Conservation (phyloP, 2,329 filamentous ascomycete genomes). For the Phialophora verrucosa region DNA sequence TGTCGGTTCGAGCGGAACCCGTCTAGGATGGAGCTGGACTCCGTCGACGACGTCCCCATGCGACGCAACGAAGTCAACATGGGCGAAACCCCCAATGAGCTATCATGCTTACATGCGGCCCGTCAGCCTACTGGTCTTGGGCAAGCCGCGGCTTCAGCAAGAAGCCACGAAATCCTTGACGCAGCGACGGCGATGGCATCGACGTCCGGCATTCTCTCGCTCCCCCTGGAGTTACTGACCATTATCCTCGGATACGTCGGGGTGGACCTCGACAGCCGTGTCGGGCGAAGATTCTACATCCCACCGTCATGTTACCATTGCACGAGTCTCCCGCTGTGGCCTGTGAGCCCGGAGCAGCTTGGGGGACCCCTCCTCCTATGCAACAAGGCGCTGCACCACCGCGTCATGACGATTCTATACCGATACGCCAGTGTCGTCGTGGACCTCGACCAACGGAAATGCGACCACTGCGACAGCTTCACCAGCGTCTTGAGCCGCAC, state of each 20-base stretch:
- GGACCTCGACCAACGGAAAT: background rate
- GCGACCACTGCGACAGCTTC: background rate
- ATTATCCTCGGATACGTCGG: background rate
- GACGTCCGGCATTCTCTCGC: background rate
- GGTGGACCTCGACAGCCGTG: background rate
- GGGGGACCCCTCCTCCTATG: background rate
- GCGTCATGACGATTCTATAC: slow-evolving; percentile 1
- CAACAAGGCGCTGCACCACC: background rate
- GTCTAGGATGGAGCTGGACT: background rate
- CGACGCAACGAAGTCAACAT: background rate
- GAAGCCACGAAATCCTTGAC: background rate
- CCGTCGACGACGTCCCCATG: background rate
- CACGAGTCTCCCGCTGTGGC: background rate
- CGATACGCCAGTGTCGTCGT: background rate
- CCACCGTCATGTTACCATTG: background rate
- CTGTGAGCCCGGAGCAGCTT: background rate
- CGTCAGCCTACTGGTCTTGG: background rate
- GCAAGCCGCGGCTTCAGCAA: background rate
- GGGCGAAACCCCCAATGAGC: background rate
- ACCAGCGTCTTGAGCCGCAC: background rate
- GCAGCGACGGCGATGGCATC: background rate
- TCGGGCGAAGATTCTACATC: background rate
- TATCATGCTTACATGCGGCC: background rate
- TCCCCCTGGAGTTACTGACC: background rate
- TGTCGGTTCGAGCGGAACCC: background rate